Base-by-base conservation (phyloP, 2,329 filamentous ascomycete species). In the Sarocladium oryzae region DNA sequence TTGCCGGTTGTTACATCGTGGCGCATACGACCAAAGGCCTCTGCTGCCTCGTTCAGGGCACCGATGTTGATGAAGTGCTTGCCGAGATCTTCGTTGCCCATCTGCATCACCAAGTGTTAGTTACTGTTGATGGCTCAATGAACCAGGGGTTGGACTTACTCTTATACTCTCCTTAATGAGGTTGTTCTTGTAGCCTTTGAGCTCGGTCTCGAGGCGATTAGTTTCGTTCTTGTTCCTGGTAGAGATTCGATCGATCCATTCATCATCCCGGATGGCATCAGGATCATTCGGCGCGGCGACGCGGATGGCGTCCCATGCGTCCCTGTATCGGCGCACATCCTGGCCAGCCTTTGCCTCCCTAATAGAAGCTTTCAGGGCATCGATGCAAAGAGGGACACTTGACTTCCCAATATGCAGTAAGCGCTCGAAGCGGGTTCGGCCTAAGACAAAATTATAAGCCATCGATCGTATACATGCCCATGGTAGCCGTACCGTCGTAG, bases 161-260 rank as follows among this genome's bases (percentile, higher is more conserved):
- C 91, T 73, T 61, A 97, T 96, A 71, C 90, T 96, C 71, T 99
- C 93, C 66, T 96, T 96, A 60, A 99, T 90, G 38, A 97, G 72
- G 61, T 97, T 99, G 64, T 96, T 96, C 70, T 93, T 96, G 69
- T 97, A 97, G 1, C 85, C 86, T 66, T 90, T 91, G 18, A 99
- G 75, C 67, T 97, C 89, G 15, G 79, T 73, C 63, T 96, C 89
- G 51, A 97, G 74, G n/a, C 86, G 81, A 51, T 82, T 75, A 1
- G 85, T 85, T 66, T 95, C 86, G 2, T 73, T 70, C 58, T 81
- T 80, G 60, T 91, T 88, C 49, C 78, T 72, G 55, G 80, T 81
- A 20, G 84, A 80, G 33, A 79, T 85, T 53, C 71, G 74, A 7
- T 85, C 78, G n/a, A 86, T 77, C 92, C 92, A 97, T n/a, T 72